Evolutionary conservation across 306 rosid species (phyloP).

Genomic region (Begonia peltatifolia): DNA sequence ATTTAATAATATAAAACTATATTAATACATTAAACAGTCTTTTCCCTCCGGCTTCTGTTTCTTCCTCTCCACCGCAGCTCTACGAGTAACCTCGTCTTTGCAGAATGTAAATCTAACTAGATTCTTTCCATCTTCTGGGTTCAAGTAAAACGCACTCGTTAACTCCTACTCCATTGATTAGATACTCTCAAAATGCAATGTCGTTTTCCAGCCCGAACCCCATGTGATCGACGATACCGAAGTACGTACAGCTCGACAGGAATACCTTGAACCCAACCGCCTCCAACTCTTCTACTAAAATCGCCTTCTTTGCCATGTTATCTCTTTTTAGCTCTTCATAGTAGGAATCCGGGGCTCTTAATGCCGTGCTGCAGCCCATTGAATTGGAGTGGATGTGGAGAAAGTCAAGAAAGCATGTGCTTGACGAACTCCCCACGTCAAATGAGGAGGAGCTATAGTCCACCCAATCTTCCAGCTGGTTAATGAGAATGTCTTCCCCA

Average conservation of each 20-base stretch:
- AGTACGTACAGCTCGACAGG: slow-evolving; percentile 83
- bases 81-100: slow-evolving; percentile 79
- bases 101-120: slow-evolving; percentile 79
- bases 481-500: slow-evolving; percentile 86
- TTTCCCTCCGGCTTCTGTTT: slow-evolving; percentile 43
- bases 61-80: slow-evolving; percentile 83
- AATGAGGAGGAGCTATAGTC: slow-evolving; percentile 77
- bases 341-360: slow-evolving; percentile 82
- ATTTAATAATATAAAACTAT: too few relatives aligned
- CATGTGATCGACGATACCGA: slow-evolving; percentile 84
- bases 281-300: slow-evolving; percentile 70
- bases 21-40: slow-evolving; percentile 27
- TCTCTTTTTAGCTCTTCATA: slow-evolving; percentile 61
- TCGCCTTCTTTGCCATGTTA: slow-evolving; percentile 58
- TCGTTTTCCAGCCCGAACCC: slow-evolving; percentile 77
- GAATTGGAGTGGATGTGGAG: slow-evolving; percentile 73
- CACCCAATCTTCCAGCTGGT: slow-evolving; percentile 93
- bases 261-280: slow-evolving; percentile 73
- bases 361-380: slow-evolving; percentile 82
- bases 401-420: slow-evolving; percentile 69
- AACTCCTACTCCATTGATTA: slow-evolving; percentile 82
- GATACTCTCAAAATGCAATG: slow-evolving; percentile 77
- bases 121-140: slow-evolving; percentile 93
- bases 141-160: slow-evolving; percentile 73
- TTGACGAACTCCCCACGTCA: slow-evolving; percentile 75